Evolutionary conservation across 345 rosid species (phyloP), one percentile per base, ranked within the genome.

Genomic region (Cochlearia excelsa): DNA sequence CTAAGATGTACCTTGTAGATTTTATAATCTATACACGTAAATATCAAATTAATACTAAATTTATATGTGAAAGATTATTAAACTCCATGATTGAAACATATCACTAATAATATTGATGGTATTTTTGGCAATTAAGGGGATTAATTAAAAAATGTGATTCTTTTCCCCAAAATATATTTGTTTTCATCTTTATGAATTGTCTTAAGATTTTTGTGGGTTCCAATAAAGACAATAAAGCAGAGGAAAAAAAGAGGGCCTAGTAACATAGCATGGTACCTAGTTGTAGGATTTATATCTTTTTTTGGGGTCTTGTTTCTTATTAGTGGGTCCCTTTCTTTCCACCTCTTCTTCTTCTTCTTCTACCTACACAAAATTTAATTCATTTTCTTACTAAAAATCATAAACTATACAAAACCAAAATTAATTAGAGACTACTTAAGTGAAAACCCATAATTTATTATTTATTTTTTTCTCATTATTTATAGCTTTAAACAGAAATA

Each of bases 251-350:
- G 62, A 40, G 60, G 70, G 70, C 69, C 74, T 63, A 63, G 69
- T 70, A 70, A n/a, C n/a, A 63, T 57, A 61, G 73, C 3, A 61
- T 69, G 68, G 68, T 69, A 61, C 74, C 54, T 46, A 70, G 65
- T 64, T 64, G 69, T 64, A 64, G 65, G 70, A 71, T 71, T 71
- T 71, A 46, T 33, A 71, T 71, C 64, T 63, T 56, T 69, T 16
- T 71, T 64, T 46, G 75, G 70, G 70, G 43, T 45, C 50, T 46
- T 54, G 27, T 1, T 57, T 70, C 65, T 48, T 49, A 55, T 62
- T 62, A 2, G 43, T 71, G 61, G 75, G 75, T 1, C 75, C 72
- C 23, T 16, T 16, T 49, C 10, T 0, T 10, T 3, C 7, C 9
- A 35, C 6, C 6, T 35, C 7, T 35, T 35, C 1, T 35, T 35